Conservation (phyloP, 352 stramenopile species). For the Pythium pectinolyticum region DNA sequence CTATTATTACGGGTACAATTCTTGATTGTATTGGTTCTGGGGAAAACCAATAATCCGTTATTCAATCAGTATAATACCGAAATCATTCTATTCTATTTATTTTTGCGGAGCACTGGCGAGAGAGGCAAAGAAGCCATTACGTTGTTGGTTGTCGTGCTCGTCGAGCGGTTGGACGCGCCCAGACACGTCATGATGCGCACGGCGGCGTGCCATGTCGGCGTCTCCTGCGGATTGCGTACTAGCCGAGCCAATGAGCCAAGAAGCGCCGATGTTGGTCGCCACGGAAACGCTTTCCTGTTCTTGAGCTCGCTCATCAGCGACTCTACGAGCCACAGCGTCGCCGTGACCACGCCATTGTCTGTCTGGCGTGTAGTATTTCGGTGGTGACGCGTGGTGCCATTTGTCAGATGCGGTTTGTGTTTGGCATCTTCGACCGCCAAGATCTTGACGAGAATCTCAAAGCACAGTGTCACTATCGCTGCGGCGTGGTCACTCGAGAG, state of each 20-base stretch:
- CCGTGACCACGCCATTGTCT: constrained; percentile 25
- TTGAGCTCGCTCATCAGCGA: constrained; percentile 39
- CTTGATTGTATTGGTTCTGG: no score
- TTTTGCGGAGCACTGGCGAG: neutral
- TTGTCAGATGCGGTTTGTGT: constrained; percentile 10
- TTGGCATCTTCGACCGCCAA: constrained; percentile 12
- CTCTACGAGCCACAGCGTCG: constrained; percentile 41
- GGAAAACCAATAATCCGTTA: no score
- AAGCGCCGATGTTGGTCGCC: constrained; percentile 37
- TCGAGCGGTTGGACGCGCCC: constrained; percentile 16
- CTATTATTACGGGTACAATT: no score
- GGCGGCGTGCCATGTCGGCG: constrained; percentile 39
- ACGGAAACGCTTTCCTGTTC: constrained; percentile 16
- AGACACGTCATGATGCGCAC: constrained; percentile 47
- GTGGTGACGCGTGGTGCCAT: constrained; percentile 16
- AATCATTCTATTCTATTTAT: no score
- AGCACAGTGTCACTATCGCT: constrained; percentile 23
- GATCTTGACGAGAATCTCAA: constrained; percentile 39
- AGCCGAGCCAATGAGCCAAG: constrained; percentile 39
- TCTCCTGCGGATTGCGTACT: constrained; percentile 34
- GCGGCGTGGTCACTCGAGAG: constrained; percentile 1
- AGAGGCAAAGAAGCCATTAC: neutral
- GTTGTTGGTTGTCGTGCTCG: neutral
- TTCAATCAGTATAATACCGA: no score
- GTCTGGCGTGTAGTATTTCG: neutral